These are phyloP conservation scores for Sporisorium iseilematis-ciliati DNA, from an alignment of 1,284 basidiomycete genomes.

Conservation along the genomic window DNA sequence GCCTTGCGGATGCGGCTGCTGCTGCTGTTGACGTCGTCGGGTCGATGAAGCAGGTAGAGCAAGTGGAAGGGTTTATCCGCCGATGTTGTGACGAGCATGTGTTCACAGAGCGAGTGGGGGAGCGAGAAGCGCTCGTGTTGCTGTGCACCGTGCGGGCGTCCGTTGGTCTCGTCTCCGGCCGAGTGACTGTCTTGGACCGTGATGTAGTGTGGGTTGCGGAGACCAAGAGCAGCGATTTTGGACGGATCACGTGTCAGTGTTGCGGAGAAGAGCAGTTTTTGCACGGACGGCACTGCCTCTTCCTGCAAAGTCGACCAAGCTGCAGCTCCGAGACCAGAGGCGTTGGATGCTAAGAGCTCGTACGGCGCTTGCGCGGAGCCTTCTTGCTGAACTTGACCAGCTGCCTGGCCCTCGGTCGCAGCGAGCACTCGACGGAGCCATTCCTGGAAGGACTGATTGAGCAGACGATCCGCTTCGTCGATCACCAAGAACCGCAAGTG, in stretches of 20 bases:
- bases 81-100: slow-evolving; percentile 84
- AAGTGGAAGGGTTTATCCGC: slow-evolving; percentile 89
- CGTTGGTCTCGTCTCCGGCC: slow-evolving; percentile 45
- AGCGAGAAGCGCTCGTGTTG: slow-evolving; percentile 63
- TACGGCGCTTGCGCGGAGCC: slow-evolving; percentile 24
- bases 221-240: slow-evolving; percentile 84
- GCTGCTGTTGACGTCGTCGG: slow-evolving; percentile 19
- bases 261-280: slow-evolving; percentile 96
- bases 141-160: slow-evolving; percentile 8
- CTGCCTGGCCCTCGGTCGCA: slow-evolving; percentile 35
- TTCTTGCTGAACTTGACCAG: not conserved
- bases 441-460: slow-evolving; percentile 94
- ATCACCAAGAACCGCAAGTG: slow-evolving; percentile 95
- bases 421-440: slow-evolving; percentile 74
- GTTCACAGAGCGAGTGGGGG: slow-evolving; percentile 68
- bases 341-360: slow-evolving; percentile 15
- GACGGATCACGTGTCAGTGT: slow-evolving; percentile 94
- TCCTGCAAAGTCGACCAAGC: slow-evolving; percentile 35
- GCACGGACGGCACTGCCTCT: slow-evolving; percentile 73
- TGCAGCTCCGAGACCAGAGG: slow-evolving; percentile 24
- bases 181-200: slow-evolving; percentile 76
- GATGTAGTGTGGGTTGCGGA: slow-evolving; percentile 87
- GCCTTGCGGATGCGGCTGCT: slow-evolving; percentile 75
- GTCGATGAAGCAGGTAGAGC: slow-evolving; percentile 82
- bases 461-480: slow-evolving; percentile 94